These are phyloP conservation scores for Flaveria robusta DNA, from an alignment of 129 eudicot species.

Conservation along the genomic window DNA sequence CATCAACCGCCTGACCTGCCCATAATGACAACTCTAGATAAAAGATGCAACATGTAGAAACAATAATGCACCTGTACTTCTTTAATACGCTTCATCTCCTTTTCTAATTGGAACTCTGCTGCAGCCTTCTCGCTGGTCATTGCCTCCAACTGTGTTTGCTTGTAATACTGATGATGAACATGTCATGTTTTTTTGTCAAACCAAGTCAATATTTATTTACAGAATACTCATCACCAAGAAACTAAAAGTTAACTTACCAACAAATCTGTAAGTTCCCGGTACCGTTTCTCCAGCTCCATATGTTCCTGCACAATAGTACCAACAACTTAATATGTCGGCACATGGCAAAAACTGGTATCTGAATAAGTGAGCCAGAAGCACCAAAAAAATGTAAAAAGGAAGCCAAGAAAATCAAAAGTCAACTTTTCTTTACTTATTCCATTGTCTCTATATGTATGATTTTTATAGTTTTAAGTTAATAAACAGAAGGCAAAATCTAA, in stretches of 20 bases:
- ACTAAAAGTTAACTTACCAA: conserved; percentile 50
- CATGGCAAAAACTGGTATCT: conserved; percentile 8
- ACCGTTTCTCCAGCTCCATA: conserved; percentile 96
- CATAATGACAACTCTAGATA: not conserved
- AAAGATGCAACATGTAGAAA: conserved; percentile 25
- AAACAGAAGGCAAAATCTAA: conserved; percentile 10
- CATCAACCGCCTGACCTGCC: not conserved
- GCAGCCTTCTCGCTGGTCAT: conserved; percentile 19
- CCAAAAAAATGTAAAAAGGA: conserved; percentile 15
- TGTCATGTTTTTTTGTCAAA: conserved; percentile 24
- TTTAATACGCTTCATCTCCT: conserved; percentile 74
- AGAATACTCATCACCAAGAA: conserved; percentile 1
- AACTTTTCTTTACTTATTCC: not conserved
- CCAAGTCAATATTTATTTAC: conserved; percentile 17
- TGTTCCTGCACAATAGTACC: conserved; percentile 68
- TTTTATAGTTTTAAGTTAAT: not conserved
- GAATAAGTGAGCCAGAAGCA: conserved; percentile 14
- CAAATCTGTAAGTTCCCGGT: conserved; percentile 92
- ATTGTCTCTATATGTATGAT: conserved; percentile 19
- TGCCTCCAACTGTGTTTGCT: conserved; percentile 74
- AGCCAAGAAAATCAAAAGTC: conserved; percentile 16
- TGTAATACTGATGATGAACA: conserved; percentile 65
- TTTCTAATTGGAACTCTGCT: conserved; percentile 77
- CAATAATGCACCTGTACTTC: conserved; percentile 71
- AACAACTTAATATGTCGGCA: conserved; percentile 13